A percentile compares a stretch with the other conserved stretches of the same genome.
Conservation (phyloP, 192 early-diverging fungal species). For the Linnemannia zychae region DNA sequence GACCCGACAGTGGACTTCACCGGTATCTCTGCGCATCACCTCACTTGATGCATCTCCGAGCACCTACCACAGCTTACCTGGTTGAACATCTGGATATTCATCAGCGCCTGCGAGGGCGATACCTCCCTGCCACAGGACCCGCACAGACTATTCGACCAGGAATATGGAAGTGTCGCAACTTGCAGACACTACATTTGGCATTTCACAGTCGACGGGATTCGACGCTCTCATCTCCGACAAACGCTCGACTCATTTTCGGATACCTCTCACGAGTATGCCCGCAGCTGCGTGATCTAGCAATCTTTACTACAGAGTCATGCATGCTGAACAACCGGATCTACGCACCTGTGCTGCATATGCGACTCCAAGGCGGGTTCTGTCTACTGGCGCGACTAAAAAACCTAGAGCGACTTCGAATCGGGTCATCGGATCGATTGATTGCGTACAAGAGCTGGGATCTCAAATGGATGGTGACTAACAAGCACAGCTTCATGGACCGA, state of each 20-base stretch:
- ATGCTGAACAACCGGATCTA: neutral
- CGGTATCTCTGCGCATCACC: neutral
- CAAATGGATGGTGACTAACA: conserved; percentile 5
- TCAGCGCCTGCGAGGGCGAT: neutral
- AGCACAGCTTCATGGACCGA: neutral
- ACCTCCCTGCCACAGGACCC: neutral
- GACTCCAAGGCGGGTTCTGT: neutral
- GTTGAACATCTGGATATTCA: neutral
- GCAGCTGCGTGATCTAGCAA: neutral
- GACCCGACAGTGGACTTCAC: neutral
- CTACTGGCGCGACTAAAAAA: neutral
- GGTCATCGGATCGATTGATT: neutral
- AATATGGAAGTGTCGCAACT: neutral
- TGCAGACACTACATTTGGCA: neutral
- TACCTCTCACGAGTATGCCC: neutral
- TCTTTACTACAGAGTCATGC: neutral
- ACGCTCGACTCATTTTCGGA: neutral
- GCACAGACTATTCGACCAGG: neutral
- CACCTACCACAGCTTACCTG: neutral
- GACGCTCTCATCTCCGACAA: neutral
- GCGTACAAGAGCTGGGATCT: conserved; percentile 1
- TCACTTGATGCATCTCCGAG: neutral
- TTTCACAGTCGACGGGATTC: conserved; percentile 1
- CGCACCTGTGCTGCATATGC: neutral
- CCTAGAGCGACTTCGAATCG: neutral